These are phyloP conservation scores for Lipomyces kockii DNA, from an alignment of 805 yeast species.

Conservation along the genomic window DNA sequence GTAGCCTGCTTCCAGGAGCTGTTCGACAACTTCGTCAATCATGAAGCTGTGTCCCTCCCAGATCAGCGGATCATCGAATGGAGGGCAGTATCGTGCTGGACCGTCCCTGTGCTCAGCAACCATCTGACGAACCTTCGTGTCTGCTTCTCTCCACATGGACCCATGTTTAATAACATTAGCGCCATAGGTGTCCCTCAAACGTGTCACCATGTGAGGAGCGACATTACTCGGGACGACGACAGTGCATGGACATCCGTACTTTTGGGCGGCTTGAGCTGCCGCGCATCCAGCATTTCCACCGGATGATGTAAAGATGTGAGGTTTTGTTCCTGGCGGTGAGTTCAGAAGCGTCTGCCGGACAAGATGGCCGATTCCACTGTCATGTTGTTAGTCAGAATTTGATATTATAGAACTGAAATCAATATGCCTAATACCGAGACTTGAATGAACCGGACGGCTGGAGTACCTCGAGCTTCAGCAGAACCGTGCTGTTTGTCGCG, in stretches of 20 bases:
- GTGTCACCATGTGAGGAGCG: slow-evolving; percentile 52
- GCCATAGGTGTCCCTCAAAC: slow-evolving; percentile 52
- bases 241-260: slow-evolving; percentile 59
- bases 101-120: slow-evolving; percentile 69
- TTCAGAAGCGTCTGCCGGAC: slow-evolving; percentile 49
- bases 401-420: not conserved
- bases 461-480: slow-evolving; percentile 81
- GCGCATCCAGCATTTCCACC: slow-evolving; percentile 99
- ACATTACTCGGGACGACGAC: slow-evolving; percentile 65
- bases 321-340: slow-evolving; percentile 36
- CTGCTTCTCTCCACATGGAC: slow-evolving; percentile 81
- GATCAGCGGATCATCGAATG: slow-evolving; percentile 89
- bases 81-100: slow-evolving; percentile 86
- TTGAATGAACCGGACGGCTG: slow-evolving; percentile 93
- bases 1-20: slow-evolving; percentile 59
- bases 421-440: slow-evolving; percentile 52
- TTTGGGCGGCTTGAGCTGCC: slow-evolving; percentile 84
- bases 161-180: slow-evolving; percentile 65
- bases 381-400: not conserved
- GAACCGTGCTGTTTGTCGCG: slow-evolving; percentile 53
- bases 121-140: slow-evolving; percentile 72
- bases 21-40: slow-evolving; percentile 84
- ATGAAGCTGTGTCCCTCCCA: slow-evolving; percentile 96
- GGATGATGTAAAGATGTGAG: slow-evolving; percentile 76
- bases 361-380: slow-evolving; percentile 84